Conservation (phyloP, 2,329 filamentous ascomycete genomes). For the Ceratocystis colombiana region DNA sequence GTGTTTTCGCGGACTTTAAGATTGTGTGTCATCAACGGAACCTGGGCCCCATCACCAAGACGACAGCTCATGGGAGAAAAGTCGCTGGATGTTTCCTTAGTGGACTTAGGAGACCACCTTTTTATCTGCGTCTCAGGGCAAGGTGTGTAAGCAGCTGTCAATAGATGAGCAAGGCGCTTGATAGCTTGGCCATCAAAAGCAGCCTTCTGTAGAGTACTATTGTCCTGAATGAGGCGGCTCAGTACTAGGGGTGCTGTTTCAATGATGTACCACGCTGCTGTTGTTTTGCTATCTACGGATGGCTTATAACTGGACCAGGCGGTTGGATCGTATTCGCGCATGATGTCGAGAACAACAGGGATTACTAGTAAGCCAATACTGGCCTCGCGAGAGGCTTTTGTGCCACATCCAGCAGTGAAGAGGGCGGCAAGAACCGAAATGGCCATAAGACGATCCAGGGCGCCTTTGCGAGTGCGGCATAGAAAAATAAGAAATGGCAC, state of each 20-base stretch:
- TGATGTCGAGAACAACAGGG: slow-evolving; percentile 57
- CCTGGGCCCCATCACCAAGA: slow-evolving; percentile 52
- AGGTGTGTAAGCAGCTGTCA: slow-evolving; percentile 44
- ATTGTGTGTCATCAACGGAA: slow-evolving; percentile 53
- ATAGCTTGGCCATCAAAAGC: slow-evolving; percentile 57
- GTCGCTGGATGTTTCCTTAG: slow-evolving; percentile 33
- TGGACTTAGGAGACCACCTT: slow-evolving; percentile 36
- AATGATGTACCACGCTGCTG: slow-evolving; percentile 43
- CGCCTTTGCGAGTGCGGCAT: slow-evolving; percentile 47
- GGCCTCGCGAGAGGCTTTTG: slow-evolving; percentile 49
- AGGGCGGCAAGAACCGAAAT: slow-evolving; percentile 58
- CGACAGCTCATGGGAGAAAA: slow-evolving; percentile 35
- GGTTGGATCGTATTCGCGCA: slow-evolving; percentile 32
- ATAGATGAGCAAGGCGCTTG: slow-evolving; percentile 39
- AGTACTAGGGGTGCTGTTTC: slow-evolving; percentile 67
- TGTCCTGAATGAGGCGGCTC: slow-evolving; percentile 68
- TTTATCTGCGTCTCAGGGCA: slow-evolving; percentile 32
- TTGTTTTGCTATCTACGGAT: slow-evolving; percentile 27
- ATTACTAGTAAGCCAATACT: slow-evolving; percentile 58
- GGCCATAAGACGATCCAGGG: slow-evolving; percentile 55
- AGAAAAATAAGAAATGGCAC: slow-evolving; percentile 60
- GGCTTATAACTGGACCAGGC: neutral
- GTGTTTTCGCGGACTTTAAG: slow-evolving; percentile 66
- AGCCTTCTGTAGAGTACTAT: slow-evolving; percentile 67
- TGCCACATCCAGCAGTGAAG: slow-evolving; percentile 57